Conservation (phyloP, 768 basidiomycete genomes). For the Tulasnella sp. region DNA sequence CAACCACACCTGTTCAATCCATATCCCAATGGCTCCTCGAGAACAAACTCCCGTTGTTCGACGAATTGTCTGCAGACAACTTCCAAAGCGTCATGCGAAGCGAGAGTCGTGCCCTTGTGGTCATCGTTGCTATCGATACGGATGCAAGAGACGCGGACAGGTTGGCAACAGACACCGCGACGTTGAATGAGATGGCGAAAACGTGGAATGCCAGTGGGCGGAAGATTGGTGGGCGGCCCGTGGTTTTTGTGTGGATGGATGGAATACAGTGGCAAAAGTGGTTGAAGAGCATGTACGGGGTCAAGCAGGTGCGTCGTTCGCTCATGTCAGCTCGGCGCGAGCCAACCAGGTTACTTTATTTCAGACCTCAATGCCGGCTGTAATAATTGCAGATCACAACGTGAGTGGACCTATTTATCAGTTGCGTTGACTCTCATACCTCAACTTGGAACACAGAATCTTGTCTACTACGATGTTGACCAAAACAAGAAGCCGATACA, state of each 20-base stretch:
- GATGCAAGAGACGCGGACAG: conserved; percentile 32
- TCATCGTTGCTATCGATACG: conserved; percentile 56
- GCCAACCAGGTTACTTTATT: not conserved
- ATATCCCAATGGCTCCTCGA: conserved; percentile 52
- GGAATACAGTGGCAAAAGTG: conserved; percentile 73
- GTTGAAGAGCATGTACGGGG: conserved; percentile 89
- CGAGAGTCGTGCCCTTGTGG: conserved; percentile 62
- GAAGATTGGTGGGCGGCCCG: conserved; percentile 38
- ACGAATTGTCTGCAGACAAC: conserved; percentile 71
- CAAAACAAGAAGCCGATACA: conserved; percentile 50
- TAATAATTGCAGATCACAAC: conserved; percentile 78
- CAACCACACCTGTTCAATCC: not conserved
- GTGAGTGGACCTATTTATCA: conserved; percentile 42
- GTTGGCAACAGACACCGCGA: conserved; percentile 44
- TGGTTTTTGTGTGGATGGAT: conserved; percentile 91
- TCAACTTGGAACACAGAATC: conserved; percentile 42
- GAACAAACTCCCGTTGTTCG: conserved; percentile 66
- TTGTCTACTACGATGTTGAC: conserved; percentile 75
- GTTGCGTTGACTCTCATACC: not conserved
- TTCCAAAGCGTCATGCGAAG: conserved; percentile 87
- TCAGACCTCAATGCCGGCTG: conserved; percentile 29
- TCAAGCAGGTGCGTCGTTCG: conserved; percentile 37
- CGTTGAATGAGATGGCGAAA: conserved; percentile 50
- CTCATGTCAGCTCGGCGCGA: conserved; percentile 36
- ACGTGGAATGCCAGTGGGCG: conserved; percentile 54